Percentiles rank a stretch among this genome's conserved stretches.
phyloP scores from a whole-genome alignment of 169 alveolate genomes.

The Plasmodium blacklocki region DNA sequence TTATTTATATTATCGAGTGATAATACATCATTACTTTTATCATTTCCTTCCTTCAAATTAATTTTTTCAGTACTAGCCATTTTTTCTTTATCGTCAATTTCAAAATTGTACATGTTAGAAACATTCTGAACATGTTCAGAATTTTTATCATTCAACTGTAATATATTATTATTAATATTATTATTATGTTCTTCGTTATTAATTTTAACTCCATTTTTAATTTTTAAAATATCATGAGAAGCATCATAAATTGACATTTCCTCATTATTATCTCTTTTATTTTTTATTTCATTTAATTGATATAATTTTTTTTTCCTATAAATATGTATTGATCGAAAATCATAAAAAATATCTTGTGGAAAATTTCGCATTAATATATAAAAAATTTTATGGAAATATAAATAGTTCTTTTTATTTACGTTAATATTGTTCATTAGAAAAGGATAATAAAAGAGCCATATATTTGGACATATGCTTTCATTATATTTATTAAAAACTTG shows the following conservation, averaged over 20 bases:
- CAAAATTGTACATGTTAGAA: neutral
- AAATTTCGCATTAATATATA: slow-evolving; percentile 41
- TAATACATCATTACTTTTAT: no score
- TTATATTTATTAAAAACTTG: slow-evolving; percentile 62
- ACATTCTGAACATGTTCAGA: neutral
- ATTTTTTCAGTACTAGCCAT: no score
- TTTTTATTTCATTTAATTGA: slow-evolving; percentile 20
- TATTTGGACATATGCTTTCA: slow-evolving; percentile 40
- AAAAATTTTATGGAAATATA: slow-evolving; percentile 72
- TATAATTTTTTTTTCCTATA: slow-evolving; percentile 35
- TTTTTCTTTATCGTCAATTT: no score
- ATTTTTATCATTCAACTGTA: neutral
- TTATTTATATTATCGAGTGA: no score
- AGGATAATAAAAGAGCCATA: slow-evolving; percentile 73
- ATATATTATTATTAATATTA: no score
- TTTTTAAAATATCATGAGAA: slow-evolving; percentile 6
- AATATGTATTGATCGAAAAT: slow-evolving; percentile 34
- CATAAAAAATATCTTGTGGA: slow-evolving; percentile 73
- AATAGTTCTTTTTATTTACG: slow-evolving; percentile 20
- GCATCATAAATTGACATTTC: neutral
- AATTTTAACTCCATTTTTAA: neutral
- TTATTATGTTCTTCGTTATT: slow-evolving; percentile 4
- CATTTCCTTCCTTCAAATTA: no score
- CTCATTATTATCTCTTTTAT: slow-evolving; percentile 9
- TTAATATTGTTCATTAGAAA: slow-evolving; percentile 53